Conservation (phyloP, 2,329 filamentous ascomycete species). For the Monosporascus sp. region DNA sequence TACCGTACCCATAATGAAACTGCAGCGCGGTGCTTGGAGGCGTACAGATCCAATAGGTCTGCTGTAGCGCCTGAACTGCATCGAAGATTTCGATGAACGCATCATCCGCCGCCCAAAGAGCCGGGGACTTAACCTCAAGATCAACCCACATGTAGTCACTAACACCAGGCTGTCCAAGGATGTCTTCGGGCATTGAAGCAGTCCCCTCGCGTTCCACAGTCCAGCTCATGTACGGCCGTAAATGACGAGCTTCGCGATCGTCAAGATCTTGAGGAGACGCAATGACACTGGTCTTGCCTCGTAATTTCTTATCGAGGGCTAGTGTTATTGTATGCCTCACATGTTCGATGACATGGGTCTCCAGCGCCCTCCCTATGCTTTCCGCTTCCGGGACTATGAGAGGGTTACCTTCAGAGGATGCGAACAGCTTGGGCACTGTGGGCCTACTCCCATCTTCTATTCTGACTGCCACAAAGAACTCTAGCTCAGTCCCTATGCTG, state of each 20-base stretch:
- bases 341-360: neutral
- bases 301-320: too few relatives aligned
- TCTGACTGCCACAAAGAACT: slow-evolving; percentile 10
- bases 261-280: too few relatives aligned
- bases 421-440: slow-evolving; percentile 6
- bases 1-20: slow-evolving; percentile 16
- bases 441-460: neutral
- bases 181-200: neutral
- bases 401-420: neutral
- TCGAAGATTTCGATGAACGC: slow-evolving; percentile 14
- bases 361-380: neutral
- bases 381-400: neutral
- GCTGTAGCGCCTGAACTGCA: slow-evolving; percentile 5
- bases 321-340: too few relatives aligned
- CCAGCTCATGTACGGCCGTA: too few relatives aligned
- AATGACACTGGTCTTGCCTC: too few relatives aligned
- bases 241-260: too few relatives aligned
- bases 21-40: slow-evolving; percentile 10
- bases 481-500: slow-evolving; percentile 17
- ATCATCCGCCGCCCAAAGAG: slow-evolving; percentile 11
- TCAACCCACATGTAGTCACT: slow-evolving; percentile 1
- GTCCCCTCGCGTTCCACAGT: neutral
- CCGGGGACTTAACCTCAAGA: slow-evolving; percentile 14
- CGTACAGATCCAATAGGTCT: slow-evolving; percentile 10
- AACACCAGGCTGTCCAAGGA: neutral